phyloP scores from a whole-genome alignment of 2,329 filamentous ascomycete genomes.

The Aspergillus sp. region DNA sequence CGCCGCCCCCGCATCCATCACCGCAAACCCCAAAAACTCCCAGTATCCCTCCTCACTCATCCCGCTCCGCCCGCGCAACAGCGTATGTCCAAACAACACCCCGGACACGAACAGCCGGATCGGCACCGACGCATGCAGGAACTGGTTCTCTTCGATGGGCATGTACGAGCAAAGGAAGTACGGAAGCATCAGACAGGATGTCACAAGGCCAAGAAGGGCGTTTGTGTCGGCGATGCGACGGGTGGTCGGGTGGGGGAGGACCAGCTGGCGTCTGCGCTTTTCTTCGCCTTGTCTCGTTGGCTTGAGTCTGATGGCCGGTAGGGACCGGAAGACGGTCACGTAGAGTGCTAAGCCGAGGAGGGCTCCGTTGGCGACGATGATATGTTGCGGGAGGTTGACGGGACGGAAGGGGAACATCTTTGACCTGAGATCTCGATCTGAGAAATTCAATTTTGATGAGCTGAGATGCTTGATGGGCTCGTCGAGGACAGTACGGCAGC shows the following conservation, averaged over 20 bases:
- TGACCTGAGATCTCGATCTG: background rate
- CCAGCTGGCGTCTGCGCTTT: background rate
- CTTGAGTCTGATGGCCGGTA: background rate
- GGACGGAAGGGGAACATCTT: constrained; percentile 13
- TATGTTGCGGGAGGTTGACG: constrained; percentile 1
- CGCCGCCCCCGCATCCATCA: constrained; percentile 2
- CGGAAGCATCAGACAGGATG: constrained; percentile 1
- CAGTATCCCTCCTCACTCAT: constrained; percentile 6
- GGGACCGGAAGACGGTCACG: background rate
- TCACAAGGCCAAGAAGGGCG: background rate
- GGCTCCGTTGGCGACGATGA: background rate
- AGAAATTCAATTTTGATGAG: background rate
- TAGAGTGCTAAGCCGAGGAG: background rate
- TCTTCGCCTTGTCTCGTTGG: background rate
- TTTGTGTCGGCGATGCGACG: constrained; percentile 5
- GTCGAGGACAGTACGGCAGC: background rate
- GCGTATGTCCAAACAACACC: background rate
- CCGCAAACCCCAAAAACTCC: constrained; percentile 2
- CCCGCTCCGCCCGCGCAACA: background rate
- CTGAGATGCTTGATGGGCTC: background rate
- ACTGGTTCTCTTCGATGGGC: constrained; percentile 6
- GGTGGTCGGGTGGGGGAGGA: background rate
- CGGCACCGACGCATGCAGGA: constrained; percentile 1
- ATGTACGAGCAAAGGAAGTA: constrained; percentile 7
- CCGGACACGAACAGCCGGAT: background rate